Percentiles rank a stretch among this genome's conserved stretches.
Evolutionary conservation across 805 yeast species (phyloP).

Genomic region (Saccharomycopsis sp.): DNA sequence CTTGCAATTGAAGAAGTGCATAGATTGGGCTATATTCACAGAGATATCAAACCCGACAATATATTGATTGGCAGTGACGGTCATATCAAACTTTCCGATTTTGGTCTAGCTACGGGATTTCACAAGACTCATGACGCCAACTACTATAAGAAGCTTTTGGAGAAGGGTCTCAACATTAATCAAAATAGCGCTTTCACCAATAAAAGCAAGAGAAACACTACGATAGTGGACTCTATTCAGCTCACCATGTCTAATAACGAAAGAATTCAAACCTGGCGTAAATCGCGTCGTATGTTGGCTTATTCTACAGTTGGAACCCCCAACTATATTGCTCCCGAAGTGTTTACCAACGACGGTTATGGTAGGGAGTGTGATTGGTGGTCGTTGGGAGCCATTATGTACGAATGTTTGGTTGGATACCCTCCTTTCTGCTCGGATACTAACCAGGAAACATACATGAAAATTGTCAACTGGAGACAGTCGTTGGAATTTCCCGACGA

Average conservation of each 20-base stretch:
- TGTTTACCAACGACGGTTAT: slow-evolving; percentile 86
- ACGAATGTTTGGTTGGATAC: slow-evolving; percentile 94
- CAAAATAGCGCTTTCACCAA: slow-evolving; percentile 4
- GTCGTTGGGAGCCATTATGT: slow-evolving; percentile 95
- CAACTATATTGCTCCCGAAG: slow-evolving; percentile 93
- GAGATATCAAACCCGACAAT: slow-evolving; percentile 97
- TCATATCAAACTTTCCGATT: slow-evolving; percentile 63
- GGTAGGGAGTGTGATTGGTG: slow-evolving; percentile 99
- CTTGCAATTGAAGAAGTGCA: slow-evolving; percentile 92
- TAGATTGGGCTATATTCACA: slow-evolving; percentile 87
- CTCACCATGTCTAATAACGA: slow-evolving; percentile 92
- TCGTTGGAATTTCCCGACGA: slow-evolving; percentile 86
- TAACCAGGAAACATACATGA: slow-evolving; percentile 88
- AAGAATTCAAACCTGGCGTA: slow-evolving; percentile 95
- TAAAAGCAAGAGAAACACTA: slow-evolving; percentile 20
- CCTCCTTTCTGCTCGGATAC: slow-evolving; percentile 95
- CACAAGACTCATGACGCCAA: slow-evolving; percentile 88
- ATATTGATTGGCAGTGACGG: slow-evolving; percentile 77
- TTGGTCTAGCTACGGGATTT: slow-evolving; percentile 84
- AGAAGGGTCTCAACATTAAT: slow-evolving; percentile 36
- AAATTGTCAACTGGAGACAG: slow-evolving; percentile 87
- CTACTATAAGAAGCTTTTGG: slow-evolving; percentile 76
- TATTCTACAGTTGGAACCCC: slow-evolving; percentile 96
- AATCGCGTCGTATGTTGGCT: slow-evolving; percentile 86
- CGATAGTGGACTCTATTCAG: slow-evolving; percentile 56